phyloP scores from a whole-genome alignment of 2,329 filamentous ascomycete genomes.

The Helotiales sp. region DNA sequence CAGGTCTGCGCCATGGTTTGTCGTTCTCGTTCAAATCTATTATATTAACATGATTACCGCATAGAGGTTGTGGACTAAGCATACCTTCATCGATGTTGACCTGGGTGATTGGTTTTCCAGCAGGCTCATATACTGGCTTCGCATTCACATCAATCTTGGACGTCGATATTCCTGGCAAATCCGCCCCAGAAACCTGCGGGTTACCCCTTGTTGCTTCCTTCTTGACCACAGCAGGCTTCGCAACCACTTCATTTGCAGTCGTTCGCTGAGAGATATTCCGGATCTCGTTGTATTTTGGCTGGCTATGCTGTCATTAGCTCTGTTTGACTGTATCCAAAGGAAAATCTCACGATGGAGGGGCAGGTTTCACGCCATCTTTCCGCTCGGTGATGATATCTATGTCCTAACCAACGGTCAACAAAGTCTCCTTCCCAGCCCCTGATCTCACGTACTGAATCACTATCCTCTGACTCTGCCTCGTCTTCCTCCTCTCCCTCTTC shows the following conservation, averaged over 20 bases:
- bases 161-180: slow-evolving; percentile 69
- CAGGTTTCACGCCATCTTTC: slow-evolving; percentile 66
- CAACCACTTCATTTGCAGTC: slow-evolving; percentile 55
- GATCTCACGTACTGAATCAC: slow-evolving; percentile 53
- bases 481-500: slow-evolving; percentile 70
- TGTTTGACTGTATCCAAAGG: background rate
- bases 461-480: slow-evolving; percentile 57
- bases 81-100: slow-evolving; percentile 73
- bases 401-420: slow-evolving; percentile 51
- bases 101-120: slow-evolving; percentile 81
- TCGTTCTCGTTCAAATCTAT: slow-evolving; percentile 75
- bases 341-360: slow-evolving; percentile 59
- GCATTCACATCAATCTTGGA: slow-evolving; percentile 86
- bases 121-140: slow-evolving; percentile 77
- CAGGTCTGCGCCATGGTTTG: slow-evolving; percentile 94
- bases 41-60: slow-evolving; percentile 7
- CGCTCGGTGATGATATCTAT: slow-evolving; percentile 72
- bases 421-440: background rate
- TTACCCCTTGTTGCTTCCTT: slow-evolving; percentile 51
- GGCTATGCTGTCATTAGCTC: slow-evolving; percentile 47
- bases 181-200: slow-evolving; percentile 50
- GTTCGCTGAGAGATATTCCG: slow-evolving; percentile 67
- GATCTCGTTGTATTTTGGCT: slow-evolving; percentile 68
- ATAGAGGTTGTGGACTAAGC: background rate
- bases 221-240: slow-evolving; percentile 52